Conservation (phyloP, 257 asterid species). For the Linaria vulgaris region DNA sequence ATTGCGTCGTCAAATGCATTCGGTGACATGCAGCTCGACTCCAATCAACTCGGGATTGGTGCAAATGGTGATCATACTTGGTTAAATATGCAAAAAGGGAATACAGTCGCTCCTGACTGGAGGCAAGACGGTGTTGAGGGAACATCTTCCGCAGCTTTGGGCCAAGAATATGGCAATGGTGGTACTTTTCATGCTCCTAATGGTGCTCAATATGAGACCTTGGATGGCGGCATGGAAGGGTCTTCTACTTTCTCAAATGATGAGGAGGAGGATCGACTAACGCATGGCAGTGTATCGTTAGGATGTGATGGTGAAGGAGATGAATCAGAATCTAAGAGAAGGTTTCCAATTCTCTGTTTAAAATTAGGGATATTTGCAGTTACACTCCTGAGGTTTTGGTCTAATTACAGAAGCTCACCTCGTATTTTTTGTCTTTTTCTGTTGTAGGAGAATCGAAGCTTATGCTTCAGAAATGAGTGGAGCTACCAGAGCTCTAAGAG, state of each 20-base stretch:
- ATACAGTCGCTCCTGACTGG: background rate
- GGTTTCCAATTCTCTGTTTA: slow-evolving; percentile 38
- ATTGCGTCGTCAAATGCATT: slow-evolving; percentile 49
- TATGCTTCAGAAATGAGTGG: slow-evolving; percentile 48
- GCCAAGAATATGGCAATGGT: slow-evolving; percentile 38
- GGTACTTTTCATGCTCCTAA: slow-evolving; percentile 35
- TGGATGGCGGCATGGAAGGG: slow-evolving; percentile 30
- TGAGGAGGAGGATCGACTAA: slow-evolving; percentile 58
- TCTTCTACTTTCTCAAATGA: slow-evolving; percentile 72
- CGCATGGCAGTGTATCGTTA: slow-evolving; percentile 68
- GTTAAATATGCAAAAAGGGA: slow-evolving; percentile 49
- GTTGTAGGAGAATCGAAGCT: slow-evolving; percentile 50
- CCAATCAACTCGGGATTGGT: slow-evolving; percentile 42
- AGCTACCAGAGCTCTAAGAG: slow-evolving; percentile 66
- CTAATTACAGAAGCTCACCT: background rate
- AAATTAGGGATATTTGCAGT: background rate
- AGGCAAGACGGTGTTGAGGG: slow-evolving; percentile 38
- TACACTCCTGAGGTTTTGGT: too few relatives aligned
- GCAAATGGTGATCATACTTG: slow-evolving; percentile 40
- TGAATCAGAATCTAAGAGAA: slow-evolving; percentile 84
- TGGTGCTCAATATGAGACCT: slow-evolving; percentile 46
- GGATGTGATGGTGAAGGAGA: slow-evolving; percentile 82
- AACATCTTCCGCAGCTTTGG: slow-evolving; percentile 30
- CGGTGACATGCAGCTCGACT: slow-evolving; percentile 30
- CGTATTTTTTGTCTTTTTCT: slow-evolving; percentile 2